phyloP scores from a whole-genome alignment of 768 basidiomycete species.

The Pulveroboletus sp. region DNA sequence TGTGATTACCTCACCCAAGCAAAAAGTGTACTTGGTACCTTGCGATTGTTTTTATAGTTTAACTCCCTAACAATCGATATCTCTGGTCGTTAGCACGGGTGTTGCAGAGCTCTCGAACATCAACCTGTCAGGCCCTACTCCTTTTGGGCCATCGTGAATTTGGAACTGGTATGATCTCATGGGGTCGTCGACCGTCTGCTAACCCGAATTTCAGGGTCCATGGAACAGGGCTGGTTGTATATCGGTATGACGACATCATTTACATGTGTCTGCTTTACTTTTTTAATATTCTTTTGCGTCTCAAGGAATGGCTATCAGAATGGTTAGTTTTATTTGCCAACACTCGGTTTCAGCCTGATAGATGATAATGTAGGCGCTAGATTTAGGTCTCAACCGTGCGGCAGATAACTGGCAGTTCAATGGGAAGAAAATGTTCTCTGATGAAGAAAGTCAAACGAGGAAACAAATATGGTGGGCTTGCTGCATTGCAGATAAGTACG shows the following conservation, averaged over 20 bases:
- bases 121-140: conserved; percentile 77
- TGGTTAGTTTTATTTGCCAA: conserved; percentile 40
- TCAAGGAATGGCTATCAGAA: conserved; percentile 66
- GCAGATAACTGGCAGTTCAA: conserved; percentile 69
- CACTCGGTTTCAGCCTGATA: background rate
- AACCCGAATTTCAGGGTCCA: conserved; percentile 38
- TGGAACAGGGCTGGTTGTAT: conserved; percentile 86
- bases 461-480: conserved; percentile 82
- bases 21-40: conserved; percentile 57
- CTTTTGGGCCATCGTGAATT: conserved; percentile 81
- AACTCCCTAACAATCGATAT: background rate
- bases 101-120: conserved; percentile 62
- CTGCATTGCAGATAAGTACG: conserved; percentile 64
- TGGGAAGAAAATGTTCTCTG: conserved; percentile 55
- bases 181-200: conserved; percentile 4
- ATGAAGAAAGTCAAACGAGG: conserved; percentile 63
- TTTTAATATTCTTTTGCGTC: conserved; percentile 2
- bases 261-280: background rate
- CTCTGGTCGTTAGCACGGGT: conserved; percentile 44
- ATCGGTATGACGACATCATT: conserved; percentile 43
- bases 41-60: background rate
- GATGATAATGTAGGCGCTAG: conserved; percentile 52
- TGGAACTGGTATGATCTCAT: conserved; percentile 56
- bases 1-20: conserved; percentile 61
- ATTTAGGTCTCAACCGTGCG: conserved; percentile 77